Evolutionary conservation across 1,139 yeast genomes (phyloP), one percentile per base, ranked within the genome.

Genomic region (Yamadazyma trypodendri): DNA sequence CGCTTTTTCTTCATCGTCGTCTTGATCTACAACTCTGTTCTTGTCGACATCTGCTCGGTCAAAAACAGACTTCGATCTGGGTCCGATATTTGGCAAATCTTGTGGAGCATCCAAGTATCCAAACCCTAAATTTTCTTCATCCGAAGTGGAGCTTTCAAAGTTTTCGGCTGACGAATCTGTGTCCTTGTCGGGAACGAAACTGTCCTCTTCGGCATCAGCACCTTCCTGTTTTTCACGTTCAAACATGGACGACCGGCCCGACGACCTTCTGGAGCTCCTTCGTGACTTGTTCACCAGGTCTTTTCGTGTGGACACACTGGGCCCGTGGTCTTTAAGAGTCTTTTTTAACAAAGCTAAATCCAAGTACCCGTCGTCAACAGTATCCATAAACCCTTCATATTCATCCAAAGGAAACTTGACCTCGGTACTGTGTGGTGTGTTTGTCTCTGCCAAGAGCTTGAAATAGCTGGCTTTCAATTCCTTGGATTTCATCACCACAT

Each of bases 361-460:
- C 53, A 81, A 57, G 46, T 73, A 75, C 0, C 87, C 87, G 54
- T 82, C 85, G 27, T 70, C 69, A 6, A 86, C 65, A 35, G 77
- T 71, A 49, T 79, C 83, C 9, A 88, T 74, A 54, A 88, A 87
- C 29, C 87, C 90, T 31, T 79, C 81, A 55, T 86, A 95, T 0
- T 83, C 89, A 32, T 72, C 79, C 40, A 74, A 56, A 1, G 76
- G 71, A 38, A 65, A 68, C 28, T 51, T 55, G 34, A 63, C 55
- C 24, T 50, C 51, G 0, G 56, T 48, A 30, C 58, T 61, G 15
- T 50, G 41, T 0, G 54, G 50, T 0, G 59, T 54, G n/a, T 51
- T 41, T 1, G 66, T 55, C 10, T 52, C 54, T 13, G 51, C 48
- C 32, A 66, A 44, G 18, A 63, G 36, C 12, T 54, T 50, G 32